These are phyloP conservation scores for Hyaloscypha variabilis DNA, from an alignment of 495 filamentous ascomycete species.

Conservation along the genomic window DNA sequence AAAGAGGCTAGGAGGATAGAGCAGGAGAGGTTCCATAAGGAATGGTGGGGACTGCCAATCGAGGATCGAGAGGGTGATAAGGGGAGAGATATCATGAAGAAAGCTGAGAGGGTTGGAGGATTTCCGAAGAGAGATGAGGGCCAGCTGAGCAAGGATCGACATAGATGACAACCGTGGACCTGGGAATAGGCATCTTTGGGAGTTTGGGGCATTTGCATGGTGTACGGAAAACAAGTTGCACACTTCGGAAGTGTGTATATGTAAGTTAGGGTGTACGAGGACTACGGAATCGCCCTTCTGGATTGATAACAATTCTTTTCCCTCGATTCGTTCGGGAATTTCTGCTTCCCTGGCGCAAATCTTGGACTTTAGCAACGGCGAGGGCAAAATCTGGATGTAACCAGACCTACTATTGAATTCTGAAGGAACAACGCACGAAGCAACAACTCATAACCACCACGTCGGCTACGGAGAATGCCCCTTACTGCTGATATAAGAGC, in stretches of 20 bases:
- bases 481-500: too few species aligned
- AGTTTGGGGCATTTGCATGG: slow-evolving; percentile 22
- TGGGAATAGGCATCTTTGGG: slow-evolving; percentile 12
- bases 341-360: too few species aligned
- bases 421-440: too few species aligned
- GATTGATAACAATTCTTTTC: too few species aligned
- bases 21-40: slow-evolving; percentile 58
- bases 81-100: slow-evolving; percentile 36
- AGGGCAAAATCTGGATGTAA: too few species aligned
- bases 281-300: slow-evolving; percentile 16
- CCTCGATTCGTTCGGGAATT: too few species aligned
- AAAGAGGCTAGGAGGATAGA: slow-evolving; percentile 56
- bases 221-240: slow-evolving; percentile 9
- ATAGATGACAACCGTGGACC: slow-evolving; percentile 20
- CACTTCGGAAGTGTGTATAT: slow-evolving; percentile 9
- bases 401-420: too few species aligned
- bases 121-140: slow-evolving; percentile 34
- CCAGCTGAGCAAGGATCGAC: slow-evolving; percentile 32
- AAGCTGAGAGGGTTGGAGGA: slow-evolving; percentile 32
- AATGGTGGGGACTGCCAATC: slow-evolving; percentile 62
- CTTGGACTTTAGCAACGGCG: too few species aligned
- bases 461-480: too few species aligned
- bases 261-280: slow-evolving; percentile 14
- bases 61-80: slow-evolving; percentile 42
- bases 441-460: too few species aligned